A percentile compares a stretch with the other conserved stretches of the same genome.
Evolutionary conservation across 2,329 filamentous ascomycete species (phyloP).

Genomic region (Ophiostoma montium): DNA sequence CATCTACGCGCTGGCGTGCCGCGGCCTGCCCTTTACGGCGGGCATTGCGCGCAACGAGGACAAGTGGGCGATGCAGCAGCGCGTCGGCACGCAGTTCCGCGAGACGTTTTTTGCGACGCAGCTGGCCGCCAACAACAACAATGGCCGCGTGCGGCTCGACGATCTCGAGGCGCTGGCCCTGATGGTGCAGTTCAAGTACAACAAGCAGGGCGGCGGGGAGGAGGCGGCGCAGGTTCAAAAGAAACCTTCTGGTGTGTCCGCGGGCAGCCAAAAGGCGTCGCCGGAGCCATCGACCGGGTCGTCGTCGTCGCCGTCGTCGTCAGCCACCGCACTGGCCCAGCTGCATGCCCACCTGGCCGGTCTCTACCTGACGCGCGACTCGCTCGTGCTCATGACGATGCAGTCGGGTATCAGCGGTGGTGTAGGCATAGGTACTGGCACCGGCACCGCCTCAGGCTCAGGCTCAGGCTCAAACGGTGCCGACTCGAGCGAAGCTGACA

Average conservation of each 20-base stretch:
- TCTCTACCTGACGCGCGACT: constrained; percentile 16
- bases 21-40: constrained; percentile 14
- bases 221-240: background rate
- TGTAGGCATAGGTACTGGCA: background rate
- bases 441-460: background rate
- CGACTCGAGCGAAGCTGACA: no score
- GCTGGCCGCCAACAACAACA: constrained; percentile 1
- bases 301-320: background rate
- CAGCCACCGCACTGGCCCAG: background rate
- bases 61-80: constrained; percentile 15
- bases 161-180: constrained; percentile 14
- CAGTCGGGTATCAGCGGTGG: constrained; percentile 7
- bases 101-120: constrained; percentile 13
- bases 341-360: constrained; percentile 10
- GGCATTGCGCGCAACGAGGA: background rate
- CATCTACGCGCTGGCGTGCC: constrained; percentile 15
- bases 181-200: constrained; percentile 14
- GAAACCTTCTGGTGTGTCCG: background rate
- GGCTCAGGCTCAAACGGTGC: no score
- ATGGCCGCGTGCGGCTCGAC: constrained; percentile 8
- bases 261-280: background rate
- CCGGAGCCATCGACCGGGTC: background rate
- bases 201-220: background rate
- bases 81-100: constrained; percentile 14
- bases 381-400: constrained; percentile 16